Evolutionary conservation across 192 early-diverging fungal species (phyloP).

Genomic region (Entomortierella parvispora): DNA sequence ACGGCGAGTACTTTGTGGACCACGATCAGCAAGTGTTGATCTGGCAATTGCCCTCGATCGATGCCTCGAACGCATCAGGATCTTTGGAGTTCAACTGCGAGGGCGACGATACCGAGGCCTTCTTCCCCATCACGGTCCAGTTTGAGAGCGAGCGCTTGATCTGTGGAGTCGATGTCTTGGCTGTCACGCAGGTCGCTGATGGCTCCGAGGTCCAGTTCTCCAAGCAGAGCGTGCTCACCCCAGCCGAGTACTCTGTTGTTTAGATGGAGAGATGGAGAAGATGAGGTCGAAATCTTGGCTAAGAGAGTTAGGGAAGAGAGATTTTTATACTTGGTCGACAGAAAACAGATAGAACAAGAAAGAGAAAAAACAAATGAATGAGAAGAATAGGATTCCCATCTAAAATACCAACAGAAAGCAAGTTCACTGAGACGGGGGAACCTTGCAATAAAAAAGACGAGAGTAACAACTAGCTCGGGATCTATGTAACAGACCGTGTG

Average conservation of each 20-base stretch:
- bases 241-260: conserved; percentile 85
- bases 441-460: too few species aligned
- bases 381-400: too few species aligned
- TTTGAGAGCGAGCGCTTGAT: conserved; percentile 76
- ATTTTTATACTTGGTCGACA: too few species aligned
- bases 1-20: conserved; percentile 84
- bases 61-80: conserved; percentile 77
- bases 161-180: conserved; percentile 74
- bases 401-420: too few species aligned
- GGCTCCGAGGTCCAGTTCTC: conserved; percentile 74
- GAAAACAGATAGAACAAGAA: too few species aligned
- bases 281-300: too few species aligned
- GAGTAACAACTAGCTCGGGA: too few species aligned
- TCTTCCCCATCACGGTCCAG: conserved; percentile 86
- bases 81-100: conserved; percentile 85
- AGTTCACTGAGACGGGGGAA: too few species aligned
- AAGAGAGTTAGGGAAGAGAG: too few species aligned
- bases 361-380: too few species aligned
- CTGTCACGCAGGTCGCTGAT: conserved; percentile 60
- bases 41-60: conserved; percentile 88
- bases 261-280: conserved; percentile 41
- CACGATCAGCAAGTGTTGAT: conserved; percentile 71
- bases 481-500: too few species aligned
- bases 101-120: conserved; percentile 76
- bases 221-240: conserved; percentile 69